Percentiles rank a stretch among this genome's conserved stretches.
phyloP scores from a whole-genome alignment of 805 yeast genomes.

The Barnettozyma salicaria region DNA sequence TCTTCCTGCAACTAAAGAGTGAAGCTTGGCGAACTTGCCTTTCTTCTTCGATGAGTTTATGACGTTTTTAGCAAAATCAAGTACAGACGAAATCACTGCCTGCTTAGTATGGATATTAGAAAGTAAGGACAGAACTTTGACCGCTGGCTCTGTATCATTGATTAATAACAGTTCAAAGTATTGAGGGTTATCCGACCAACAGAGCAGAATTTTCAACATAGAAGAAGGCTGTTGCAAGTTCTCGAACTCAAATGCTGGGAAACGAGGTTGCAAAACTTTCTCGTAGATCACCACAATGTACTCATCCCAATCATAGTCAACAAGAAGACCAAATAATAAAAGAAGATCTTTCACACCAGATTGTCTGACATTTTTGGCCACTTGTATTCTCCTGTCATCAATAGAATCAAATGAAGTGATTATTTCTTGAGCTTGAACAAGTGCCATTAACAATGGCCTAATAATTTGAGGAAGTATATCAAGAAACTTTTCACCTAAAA shows the following conservation, averaged over 20 bases:
- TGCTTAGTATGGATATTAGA: conserved; percentile 57
- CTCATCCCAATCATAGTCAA: conserved; percentile 52
- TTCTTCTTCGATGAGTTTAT: conserved; percentile 34
- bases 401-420: conserved; percentile 19
- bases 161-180: conserved; percentile 47
- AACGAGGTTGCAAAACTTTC: conserved; percentile 55
- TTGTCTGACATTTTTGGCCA: conserved; percentile 57
- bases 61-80: conserved; percentile 48
- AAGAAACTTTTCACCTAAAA: conserved; percentile 53
- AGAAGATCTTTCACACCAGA: conserved; percentile 60
- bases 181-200: conserved; percentile 45
- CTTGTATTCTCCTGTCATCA: conserved; percentile 21
- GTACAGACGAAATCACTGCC: conserved; percentile 48
- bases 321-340: conserved; percentile 48
- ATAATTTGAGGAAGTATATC: conserved; percentile 33
- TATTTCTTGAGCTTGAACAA: conserved; percentile 46
- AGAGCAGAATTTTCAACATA: conserved; percentile 55
- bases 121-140: conserved; percentile 51
- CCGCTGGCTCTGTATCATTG: conserved; percentile 50
- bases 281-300: conserved; percentile 46
- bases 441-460: conserved; percentile 35
- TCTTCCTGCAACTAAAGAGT: conserved; percentile 53
- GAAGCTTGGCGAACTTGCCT: conserved; percentile 42
- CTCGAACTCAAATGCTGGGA: conserved; percentile 62
- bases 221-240: conserved; percentile 83